Evolutionary conservation across 1,284 basidiomycete species (phyloP).

Genomic region (Exobasidium rhododendri): DNA sequence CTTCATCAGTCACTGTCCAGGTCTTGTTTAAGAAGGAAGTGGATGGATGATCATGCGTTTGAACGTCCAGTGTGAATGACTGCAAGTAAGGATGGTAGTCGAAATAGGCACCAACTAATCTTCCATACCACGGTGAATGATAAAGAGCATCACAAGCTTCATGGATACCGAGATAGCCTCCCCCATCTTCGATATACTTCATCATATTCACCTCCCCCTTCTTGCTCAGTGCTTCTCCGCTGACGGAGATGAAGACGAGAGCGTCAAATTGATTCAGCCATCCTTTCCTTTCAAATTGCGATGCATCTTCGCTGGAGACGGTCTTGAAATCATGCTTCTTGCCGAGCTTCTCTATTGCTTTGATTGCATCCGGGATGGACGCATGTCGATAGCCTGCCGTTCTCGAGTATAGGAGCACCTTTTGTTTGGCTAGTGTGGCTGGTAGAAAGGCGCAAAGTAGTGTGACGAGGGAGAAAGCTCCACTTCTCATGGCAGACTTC

Average conservation of each 20-base stretch:
- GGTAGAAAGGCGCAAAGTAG: not conserved
- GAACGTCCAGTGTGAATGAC: constrained; percentile 23
- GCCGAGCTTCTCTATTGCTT: constrained; percentile 30
- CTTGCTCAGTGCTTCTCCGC: constrained; percentile 30
- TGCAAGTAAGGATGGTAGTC: constrained; percentile 37
- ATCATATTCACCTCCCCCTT: constrained; percentile 28
- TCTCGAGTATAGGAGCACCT: constrained; percentile 35
- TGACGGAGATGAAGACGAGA: constrained; percentile 39
- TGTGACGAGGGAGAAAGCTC: too few relatives aligned
- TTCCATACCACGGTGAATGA: constrained; percentile 37
- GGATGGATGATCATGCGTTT: constrained; percentile 33
- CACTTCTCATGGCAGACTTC: too few relatives aligned
- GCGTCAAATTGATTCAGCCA: constrained; percentile 42
- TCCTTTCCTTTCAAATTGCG: constrained; percentile 27
- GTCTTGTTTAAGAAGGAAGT: constrained; percentile 27
- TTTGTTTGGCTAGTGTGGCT: constrained; percentile 21
- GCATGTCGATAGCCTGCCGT: constrained; percentile 38
- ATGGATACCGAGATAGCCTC: constrained; percentile 44
- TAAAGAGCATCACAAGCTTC: constrained; percentile 28
- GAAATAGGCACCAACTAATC: constrained; percentile 39
- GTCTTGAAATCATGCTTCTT: constrained; percentile 27
- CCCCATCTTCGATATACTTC: constrained; percentile 40
- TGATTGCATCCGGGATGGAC: constrained; percentile 33
- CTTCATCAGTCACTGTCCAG: constrained; percentile 41
- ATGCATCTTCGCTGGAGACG: constrained; percentile 29